phyloP scores from a whole-genome alignment of 2,329 filamentous ascomycete genomes.

The Arthrinium phaeospermum region DNA sequence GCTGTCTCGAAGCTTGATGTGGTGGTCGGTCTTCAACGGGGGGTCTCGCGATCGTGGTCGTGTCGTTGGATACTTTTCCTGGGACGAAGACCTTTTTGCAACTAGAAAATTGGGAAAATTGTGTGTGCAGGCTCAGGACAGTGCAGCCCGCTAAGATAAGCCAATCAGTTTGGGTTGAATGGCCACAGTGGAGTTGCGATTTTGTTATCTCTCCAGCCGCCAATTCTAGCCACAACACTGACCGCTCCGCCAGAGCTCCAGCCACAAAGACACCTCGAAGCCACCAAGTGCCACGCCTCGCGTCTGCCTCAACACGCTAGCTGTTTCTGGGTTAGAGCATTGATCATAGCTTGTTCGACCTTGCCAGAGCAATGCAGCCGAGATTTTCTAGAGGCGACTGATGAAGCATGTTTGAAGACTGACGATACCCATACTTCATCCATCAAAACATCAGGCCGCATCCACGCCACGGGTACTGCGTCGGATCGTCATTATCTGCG shows the following conservation, averaged over 20 bases:
- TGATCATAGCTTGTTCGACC: conserved; percentile 7
- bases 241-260: not conserved
- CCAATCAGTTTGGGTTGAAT: not conserved
- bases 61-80: conserved; percentile 20
- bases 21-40: conserved; percentile 31
- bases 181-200: not conserved
- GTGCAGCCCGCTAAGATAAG: conserved; percentile 17
- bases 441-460: conserved; percentile 12
- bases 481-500: not conserved
- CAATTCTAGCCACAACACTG: conserved; percentile 11
- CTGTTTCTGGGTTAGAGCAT: not conserved
- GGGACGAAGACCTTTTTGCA: conserved; percentile 18
- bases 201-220: conserved; percentile 5
- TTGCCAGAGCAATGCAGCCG: conserved; percentile 8
- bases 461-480: not conserved
- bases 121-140: conserved; percentile 18
- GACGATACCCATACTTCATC: conserved; percentile 17
- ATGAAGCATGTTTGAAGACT: conserved; percentile 6
- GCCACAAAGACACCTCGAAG: not conserved
- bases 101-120: conserved; percentile 11
- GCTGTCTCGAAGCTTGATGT: conserved; percentile 34
- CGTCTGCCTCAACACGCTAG: conserved; percentile 2
- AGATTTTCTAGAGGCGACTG: conserved; percentile 15
- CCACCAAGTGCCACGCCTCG: not conserved
- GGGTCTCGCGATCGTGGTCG: conserved; percentile 35